phyloP scores from a whole-genome alignment of 2,329 filamentous ascomycete species.

The Magnaporthales sp. region DNA sequence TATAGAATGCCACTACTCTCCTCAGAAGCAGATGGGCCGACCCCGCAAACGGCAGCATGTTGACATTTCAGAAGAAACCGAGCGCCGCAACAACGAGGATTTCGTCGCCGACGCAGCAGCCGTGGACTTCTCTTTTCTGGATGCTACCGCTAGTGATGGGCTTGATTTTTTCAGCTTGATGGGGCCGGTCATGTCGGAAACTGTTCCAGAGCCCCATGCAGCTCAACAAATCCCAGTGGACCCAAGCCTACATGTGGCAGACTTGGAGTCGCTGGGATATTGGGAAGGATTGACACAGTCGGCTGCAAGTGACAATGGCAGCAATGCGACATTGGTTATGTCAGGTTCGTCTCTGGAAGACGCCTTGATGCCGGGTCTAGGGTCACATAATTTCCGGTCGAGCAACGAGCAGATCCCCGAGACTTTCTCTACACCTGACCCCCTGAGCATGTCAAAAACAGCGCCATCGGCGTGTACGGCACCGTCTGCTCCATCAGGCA shows the following conservation, averaged over 20 bases:
- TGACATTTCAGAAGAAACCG: constrained; percentile 16
- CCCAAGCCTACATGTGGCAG: neutral
- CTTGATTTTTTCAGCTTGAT: constrained; percentile 8
- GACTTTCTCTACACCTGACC: neutral
- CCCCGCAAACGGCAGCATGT: constrained; percentile 46
- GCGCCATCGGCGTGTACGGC: neutral
- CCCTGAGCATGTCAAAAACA: neutral
- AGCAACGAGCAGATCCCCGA: neutral
- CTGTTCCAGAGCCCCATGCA: neutral
- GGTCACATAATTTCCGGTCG: neutral
- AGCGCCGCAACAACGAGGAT: neutral
- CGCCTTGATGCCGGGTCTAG: neutral
- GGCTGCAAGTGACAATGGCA: neutral
- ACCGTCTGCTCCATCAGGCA: neutral
- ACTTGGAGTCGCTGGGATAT: neutral
- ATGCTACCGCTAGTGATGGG: constrained; percentile 16
- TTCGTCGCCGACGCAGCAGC: neutral
- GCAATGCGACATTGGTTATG: neutral
- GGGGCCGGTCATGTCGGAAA: neutral
- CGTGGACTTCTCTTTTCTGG: constrained; percentile 25
- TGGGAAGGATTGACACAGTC: neutral
- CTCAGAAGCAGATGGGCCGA: constrained; percentile 58
- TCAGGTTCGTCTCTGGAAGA: neutral
- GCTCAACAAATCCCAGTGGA: neutral
- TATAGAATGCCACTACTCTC: constrained; percentile 51